Evolutionary conservation across 192 early-diverging fungal species (phyloP), one percentile per base, ranked within the genome.

Genomic region (Thoreauomyces humboldtii): DNA sequence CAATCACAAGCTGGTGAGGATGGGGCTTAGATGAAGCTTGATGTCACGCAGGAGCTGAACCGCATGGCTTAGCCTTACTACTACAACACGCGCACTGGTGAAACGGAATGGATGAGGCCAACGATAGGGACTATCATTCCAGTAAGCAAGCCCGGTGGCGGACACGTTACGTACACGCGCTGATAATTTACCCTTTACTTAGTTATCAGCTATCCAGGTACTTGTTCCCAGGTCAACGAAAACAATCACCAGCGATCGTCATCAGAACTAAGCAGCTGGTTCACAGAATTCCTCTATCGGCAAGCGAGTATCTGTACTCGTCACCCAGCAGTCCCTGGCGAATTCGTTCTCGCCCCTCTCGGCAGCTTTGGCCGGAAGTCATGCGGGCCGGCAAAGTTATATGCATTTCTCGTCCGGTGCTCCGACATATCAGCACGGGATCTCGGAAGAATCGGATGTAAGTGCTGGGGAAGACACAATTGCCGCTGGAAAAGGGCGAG

Each of bases 91-190:
- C 76, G 76, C 43, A 91, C 93, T 0, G 87, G 89, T 37, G 78
- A 88, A 44, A 94, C 93, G 29, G 92, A 94, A 70, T 98, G 96
- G 96, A 70, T 81, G 25, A 71, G 82, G 58, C 96, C 96, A 17
- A 73, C 77, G 11, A 68, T 76, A 58, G 87, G 88, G 22, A 81
- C 77, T 17, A 78, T 95, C 21, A 85, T 95, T 41, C 88, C 92
- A 71, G 87, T 52, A 24, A n/a, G n/a, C n/a, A n/a, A n/a, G n/a
- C n/a, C n/a, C n/a, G n/a, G n/a, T n/a, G n/a, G n/a, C n/a, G n/a
- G n/a, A n/a, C n/a, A n/a, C n/a, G n/a, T n/a, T n/a, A n/a, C n/a
- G n/a, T n/a, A n/a, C n/a, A n/a, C n/a, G n/a, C n/a, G n/a, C n/a
- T n/a, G n/a, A n/a, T n/a, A n/a, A n/a, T n/a, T n/a, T n/a, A n/a